Conservation (phyloP, 2,329 filamentous ascomycete species). For the Trichoderma sp. region DNA sequence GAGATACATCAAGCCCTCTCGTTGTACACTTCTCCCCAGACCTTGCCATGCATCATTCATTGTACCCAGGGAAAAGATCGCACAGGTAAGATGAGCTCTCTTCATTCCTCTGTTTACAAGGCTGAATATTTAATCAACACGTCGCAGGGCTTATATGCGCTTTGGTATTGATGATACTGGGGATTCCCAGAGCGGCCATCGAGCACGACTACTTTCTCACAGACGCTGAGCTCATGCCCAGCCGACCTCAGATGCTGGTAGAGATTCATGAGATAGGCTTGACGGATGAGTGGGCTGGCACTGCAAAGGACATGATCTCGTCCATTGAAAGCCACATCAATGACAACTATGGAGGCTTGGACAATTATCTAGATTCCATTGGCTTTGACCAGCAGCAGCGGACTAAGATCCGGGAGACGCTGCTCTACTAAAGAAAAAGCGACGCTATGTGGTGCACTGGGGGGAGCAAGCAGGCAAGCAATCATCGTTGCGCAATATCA, state of each 20-base stretch:
- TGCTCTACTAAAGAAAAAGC: constrained; percentile 38
- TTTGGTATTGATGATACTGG: constrained; percentile 63
- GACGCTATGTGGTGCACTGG: neutral
- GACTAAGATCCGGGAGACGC: constrained; percentile 37
- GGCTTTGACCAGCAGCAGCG: constrained; percentile 52
- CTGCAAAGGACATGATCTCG: constrained; percentile 61
- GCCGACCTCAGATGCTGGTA: constrained; percentile 60
- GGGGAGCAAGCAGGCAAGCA: neutral
- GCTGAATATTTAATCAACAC: neutral
- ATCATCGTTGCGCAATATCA: neutral
- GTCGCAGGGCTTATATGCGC: constrained; percentile 63
- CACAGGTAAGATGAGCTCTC: constrained; percentile 31
- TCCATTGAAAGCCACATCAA: constrained; percentile 57
- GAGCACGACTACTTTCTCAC: constrained; percentile 70
- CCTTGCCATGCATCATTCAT: constrained; percentile 69
- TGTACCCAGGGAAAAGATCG: constrained; percentile 91
- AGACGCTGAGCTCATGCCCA: constrained; percentile 54
- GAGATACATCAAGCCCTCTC: constrained; percentile 51
- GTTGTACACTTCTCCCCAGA: constrained; percentile 32
- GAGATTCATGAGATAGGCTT: constrained; percentile 72
- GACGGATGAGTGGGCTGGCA: constrained; percentile 68
- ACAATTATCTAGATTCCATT: constrained; percentile 61
- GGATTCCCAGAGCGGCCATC: constrained; percentile 57
- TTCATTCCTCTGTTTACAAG: no score
- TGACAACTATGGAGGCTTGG: constrained; percentile 62